These are phyloP conservation scores for Colletotrichum sp. DNA, from an alignment of 2,329 filamentous ascomycete species.

Conservation along the genomic window DNA sequence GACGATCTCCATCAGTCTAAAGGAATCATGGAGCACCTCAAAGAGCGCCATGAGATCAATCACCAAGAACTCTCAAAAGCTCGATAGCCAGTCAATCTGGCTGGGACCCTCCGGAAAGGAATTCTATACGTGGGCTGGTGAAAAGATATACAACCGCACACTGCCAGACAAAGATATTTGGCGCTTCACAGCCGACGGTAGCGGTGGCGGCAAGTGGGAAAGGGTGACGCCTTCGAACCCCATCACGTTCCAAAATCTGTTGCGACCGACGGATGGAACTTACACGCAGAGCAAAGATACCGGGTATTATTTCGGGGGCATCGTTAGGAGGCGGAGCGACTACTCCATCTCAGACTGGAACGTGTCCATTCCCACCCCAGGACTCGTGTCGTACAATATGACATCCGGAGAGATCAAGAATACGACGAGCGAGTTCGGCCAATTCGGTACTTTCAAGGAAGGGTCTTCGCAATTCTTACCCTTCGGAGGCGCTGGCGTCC, in stretches of 20 bases:
- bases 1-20: constrained; percentile 38
- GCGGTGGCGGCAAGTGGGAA: constrained; percentile 36
- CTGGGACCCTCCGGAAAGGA: constrained; percentile 28
- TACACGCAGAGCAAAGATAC: constrained; percentile 27
- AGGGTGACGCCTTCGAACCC: constrained; percentile 24
- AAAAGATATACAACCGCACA: constrained; percentile 21
- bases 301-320: constrained; percentile 37
- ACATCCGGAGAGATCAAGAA: constrained; percentile 34
- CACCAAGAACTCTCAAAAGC: constrained; percentile 29
- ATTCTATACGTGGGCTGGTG: constrained; percentile 40
- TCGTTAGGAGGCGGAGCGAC: constrained; percentile 27
- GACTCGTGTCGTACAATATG: constrained; percentile 37
- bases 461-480: constrained; percentile 34
- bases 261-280: constrained; percentile 30
- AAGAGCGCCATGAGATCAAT: constrained; percentile 32
- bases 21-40: constrained; percentile 36
- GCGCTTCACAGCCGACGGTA: constrained; percentile 36
- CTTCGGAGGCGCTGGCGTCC: constrained; percentile 35
- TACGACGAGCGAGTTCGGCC: constrained; percentile 24
- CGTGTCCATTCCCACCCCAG: constrained; percentile 19
- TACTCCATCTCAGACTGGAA: constrained; percentile 20
- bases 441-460: constrained; percentile 30
- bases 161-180: constrained; percentile 32
- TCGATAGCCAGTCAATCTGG: constrained; percentile 37
- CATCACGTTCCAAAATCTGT: constrained; percentile 39